Evolutionary conservation across 495 filamentous ascomycete species (phyloP).

Genomic region (Schizothecium vesticola): DNA sequence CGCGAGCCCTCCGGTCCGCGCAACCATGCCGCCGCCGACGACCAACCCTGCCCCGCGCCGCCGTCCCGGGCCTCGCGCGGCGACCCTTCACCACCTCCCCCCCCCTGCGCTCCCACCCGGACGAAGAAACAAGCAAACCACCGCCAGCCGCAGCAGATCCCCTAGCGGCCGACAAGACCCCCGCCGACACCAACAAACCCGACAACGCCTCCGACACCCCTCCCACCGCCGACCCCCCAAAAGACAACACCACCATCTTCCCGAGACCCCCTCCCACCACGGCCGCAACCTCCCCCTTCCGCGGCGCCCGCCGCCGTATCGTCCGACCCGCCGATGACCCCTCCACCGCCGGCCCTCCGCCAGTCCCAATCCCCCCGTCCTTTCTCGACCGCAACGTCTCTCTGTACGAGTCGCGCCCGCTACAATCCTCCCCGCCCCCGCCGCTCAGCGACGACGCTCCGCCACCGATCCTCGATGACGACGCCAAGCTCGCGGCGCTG

Average conservation of each 20-base stretch:
- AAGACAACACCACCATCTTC: background rate
- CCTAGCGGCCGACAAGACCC: background rate
- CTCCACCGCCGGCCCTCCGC: conserved; percentile 27
- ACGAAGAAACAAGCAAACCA: background rate
- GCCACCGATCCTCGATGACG: conserved; percentile 13
- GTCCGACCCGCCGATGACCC: conserved; percentile 32
- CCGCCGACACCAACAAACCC: background rate
- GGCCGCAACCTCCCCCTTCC: conserved; percentile 20
- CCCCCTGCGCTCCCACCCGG: background rate
- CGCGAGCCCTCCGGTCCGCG: background rate
- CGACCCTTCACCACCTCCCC: background rate
- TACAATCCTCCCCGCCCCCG: background rate
- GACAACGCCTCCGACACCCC: background rate
- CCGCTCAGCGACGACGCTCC: background rate
- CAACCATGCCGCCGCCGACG: background rate
- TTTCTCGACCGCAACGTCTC: conserved; percentile 34
- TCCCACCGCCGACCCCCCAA: background rate
- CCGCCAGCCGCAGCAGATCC: background rate
- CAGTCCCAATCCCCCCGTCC: conserved; percentile 38
- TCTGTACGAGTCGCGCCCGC: conserved; percentile 22
- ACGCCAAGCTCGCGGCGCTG: background rate
- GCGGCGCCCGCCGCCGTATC: conserved; percentile 35
- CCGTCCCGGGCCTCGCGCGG: background rate
- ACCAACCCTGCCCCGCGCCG: background rate
- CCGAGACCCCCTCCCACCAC: background rate